These are phyloP conservation scores for Cyclospora cayetanensis DNA, from an alignment of 169 alveolate genomes.

Conservation along the genomic window DNA sequence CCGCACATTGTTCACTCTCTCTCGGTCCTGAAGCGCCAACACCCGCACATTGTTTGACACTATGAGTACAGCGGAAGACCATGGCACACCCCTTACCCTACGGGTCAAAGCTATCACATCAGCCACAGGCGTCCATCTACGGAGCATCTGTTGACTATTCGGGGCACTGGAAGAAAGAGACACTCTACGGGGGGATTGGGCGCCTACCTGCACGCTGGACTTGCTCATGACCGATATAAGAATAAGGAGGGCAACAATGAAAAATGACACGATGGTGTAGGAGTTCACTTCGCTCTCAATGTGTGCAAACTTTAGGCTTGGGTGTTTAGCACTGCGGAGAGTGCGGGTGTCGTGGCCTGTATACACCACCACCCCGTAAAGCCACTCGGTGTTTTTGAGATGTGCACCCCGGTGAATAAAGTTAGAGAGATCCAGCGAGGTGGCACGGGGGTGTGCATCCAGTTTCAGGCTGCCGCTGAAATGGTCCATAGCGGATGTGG, in stretches of 20 bases:
- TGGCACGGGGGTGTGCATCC: conserved; percentile 66
- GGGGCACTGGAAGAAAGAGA: too few relatives aligned
- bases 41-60: too few relatives aligned
- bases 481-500: conserved; percentile 38
- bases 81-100: too few relatives aligned
- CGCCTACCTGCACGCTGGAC: conserved; percentile 60
- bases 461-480: conserved; percentile 71
- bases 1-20: not conserved
- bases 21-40: conserved; percentile 22
- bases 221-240: conserved; percentile 67
- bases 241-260: conserved; percentile 17
- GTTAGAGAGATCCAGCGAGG: conserved; percentile 44
- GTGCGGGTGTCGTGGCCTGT: conserved; percentile 97
- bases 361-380: conserved; percentile 93
- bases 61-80: too few relatives aligned
- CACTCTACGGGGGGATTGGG: too few relatives aligned
- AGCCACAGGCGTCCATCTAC: too few relatives aligned
- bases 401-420: conserved; percentile 78
- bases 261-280: conserved; percentile 54
- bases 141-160: too few relatives aligned
- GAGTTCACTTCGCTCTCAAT: conserved; percentile 59
- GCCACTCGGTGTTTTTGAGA: conserved; percentile 93
- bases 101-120: too few relatives aligned
- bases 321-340: conserved; percentile 21
- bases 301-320: conserved; percentile 35